phyloP scores from a whole-genome alignment of 352 stramenopile species.

The Globisporangium middletonii region DNA sequence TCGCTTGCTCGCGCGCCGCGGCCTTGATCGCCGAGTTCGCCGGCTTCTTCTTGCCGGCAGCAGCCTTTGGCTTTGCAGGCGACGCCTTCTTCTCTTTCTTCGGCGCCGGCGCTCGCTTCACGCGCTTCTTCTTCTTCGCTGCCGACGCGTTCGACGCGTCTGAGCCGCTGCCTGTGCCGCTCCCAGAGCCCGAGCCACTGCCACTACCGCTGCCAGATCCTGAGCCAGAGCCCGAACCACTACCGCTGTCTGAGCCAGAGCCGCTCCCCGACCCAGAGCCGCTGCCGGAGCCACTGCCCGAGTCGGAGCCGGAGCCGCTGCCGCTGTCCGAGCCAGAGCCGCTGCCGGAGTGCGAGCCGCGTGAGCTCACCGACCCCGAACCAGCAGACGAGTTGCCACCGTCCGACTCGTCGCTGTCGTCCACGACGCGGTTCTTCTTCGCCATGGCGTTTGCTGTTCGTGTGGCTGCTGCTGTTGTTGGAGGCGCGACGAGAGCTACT shows the following conservation, averaged over 20 bases:
- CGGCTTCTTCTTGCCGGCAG: slow-evolving; percentile 15
- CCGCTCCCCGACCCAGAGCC: slow-evolving; percentile 20
- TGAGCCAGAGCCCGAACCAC: slow-evolving; percentile 16
- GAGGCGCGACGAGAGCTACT: neutral
- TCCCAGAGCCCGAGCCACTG: slow-evolving; percentile 20
- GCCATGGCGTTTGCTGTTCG: slow-evolving; percentile 8
- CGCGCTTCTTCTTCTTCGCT: slow-evolving; percentile 39
- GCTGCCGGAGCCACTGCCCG: slow-evolving; percentile 26
- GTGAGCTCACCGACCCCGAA: slow-evolving; percentile 52
- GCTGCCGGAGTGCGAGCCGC: slow-evolving; percentile 21
- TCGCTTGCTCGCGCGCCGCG: slow-evolving; percentile 25
- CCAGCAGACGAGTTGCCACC: slow-evolving; percentile 36
- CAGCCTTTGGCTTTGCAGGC: slow-evolving; percentile 26
- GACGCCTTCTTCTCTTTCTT: slow-evolving; percentile 33
- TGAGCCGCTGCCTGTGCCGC: slow-evolving; percentile 24
- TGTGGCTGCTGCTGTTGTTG: neutral
- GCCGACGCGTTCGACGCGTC: slow-evolving; percentile 15
- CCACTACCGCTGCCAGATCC: slow-evolving; percentile 24
- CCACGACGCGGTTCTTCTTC: slow-evolving; percentile 58
- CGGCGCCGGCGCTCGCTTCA: slow-evolving; percentile 26
- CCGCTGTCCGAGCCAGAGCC: slow-evolving; percentile 26
- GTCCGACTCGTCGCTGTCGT: slow-evolving; percentile 70
- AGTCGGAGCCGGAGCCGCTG: slow-evolving; percentile 24
- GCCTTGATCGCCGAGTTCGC: slow-evolving; percentile 24
- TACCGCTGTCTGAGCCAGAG: slow-evolving; percentile 30